Conservation (phyloP, 2,329 filamentous ascomycete genomes). For the Alternaria atra region DNA sequence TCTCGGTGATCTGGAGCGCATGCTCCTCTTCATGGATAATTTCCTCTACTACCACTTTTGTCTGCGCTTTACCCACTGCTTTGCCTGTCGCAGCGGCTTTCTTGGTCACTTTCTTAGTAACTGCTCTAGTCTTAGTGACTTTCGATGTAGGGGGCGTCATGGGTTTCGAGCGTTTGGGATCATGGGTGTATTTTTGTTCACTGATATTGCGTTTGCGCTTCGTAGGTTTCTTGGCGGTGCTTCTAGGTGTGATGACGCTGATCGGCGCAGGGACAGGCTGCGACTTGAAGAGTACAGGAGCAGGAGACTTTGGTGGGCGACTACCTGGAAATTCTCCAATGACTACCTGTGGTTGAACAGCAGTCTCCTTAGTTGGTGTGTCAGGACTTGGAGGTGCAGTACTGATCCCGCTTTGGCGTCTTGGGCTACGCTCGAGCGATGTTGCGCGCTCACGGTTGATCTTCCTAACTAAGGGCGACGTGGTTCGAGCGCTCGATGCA, state of each 20-base stretch:
- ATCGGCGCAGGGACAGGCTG: neutral
- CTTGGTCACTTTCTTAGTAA: neutral
- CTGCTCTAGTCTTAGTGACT: neutral
- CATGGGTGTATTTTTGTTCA: neutral
- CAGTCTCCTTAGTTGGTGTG: neutral
- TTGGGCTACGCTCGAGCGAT: constrained; percentile 8
- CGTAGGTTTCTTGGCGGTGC: neutral
- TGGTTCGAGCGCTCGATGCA: neutral
- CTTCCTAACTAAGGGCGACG: constrained; percentile 7
- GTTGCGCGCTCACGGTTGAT: constrained; percentile 2
- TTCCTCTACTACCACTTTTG: neutral
- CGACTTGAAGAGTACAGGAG: neutral
- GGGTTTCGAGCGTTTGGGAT: neutral
- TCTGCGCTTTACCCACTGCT: neutral
- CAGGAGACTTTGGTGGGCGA: neutral
- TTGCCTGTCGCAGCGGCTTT: constrained; percentile 5
- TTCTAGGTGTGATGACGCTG: neutral
- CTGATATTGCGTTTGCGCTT: constrained; percentile 15
- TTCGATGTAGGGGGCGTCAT: neutral
- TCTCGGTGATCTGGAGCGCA: neutral
- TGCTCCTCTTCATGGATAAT: neutral
- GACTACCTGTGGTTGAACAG: neutral
- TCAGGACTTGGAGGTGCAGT: constrained; percentile 7
- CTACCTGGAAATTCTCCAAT: neutral
- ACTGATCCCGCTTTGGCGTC: constrained; percentile 15